These are phyloP conservation scores for Ophiorrhiza pumila DNA, from an alignment of 257 asterid species.

Conservation along the genomic window DNA sequence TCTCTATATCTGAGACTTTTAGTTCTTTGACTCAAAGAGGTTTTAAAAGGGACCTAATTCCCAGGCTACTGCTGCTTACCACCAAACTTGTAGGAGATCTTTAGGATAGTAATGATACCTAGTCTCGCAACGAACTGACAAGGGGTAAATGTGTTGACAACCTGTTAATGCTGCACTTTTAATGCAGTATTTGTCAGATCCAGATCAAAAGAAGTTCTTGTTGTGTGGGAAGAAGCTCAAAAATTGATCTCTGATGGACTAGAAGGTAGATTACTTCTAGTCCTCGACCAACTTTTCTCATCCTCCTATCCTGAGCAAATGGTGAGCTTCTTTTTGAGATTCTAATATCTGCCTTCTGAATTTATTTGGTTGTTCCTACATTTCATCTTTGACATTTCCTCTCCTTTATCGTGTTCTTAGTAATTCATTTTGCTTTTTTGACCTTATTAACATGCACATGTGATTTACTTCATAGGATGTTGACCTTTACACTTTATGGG, in stretches of 20 bases:
- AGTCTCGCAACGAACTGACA: not conserved
- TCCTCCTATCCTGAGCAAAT: slow-evolving; percentile 70
- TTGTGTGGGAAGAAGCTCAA: slow-evolving; percentile 57
- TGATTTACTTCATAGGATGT: slow-evolving; percentile 51
- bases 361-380: not conserved
- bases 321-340: slow-evolving; percentile 47
- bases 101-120: not conserved
- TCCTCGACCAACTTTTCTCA: slow-evolving; percentile 61
- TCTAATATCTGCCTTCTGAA: slow-evolving; percentile 15
- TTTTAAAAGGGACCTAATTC: not conserved
- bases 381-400: slow-evolving; percentile 6
- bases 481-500: slow-evolving; percentile 80
- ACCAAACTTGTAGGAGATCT: not conserved
- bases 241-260: slow-evolving; percentile 72
- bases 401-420: slow-evolving; percentile 8
- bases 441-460: slow-evolving; percentile 15
- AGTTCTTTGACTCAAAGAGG: not conserved
- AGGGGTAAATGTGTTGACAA: not conserved
- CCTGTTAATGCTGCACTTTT: not conserved
- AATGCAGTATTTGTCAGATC: slow-evolving; percentile 54
- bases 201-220: slow-evolving; percentile 44
- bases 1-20: not conserved
- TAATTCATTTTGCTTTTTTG: slow-evolving; percentile 9
- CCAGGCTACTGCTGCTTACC: not conserved
- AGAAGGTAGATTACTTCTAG: slow-evolving; percentile 52